phyloP scores from a whole-genome alignment of 192 early-diverging fungal species.

The Rhizophagus clarus region DNA sequence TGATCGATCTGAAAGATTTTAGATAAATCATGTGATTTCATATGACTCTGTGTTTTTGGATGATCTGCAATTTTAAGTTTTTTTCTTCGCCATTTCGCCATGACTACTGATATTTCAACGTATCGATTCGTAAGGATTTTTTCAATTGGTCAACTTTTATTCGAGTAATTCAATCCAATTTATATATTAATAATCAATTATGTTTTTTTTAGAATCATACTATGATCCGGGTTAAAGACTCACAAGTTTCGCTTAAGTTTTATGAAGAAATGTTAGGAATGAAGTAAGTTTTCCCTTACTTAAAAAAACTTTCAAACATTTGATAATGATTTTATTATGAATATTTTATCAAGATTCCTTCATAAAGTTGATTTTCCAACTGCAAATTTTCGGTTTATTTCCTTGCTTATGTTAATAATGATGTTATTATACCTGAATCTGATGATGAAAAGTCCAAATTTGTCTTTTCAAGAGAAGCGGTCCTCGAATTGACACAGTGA shows the following conservation, averaged over 20 bases:
- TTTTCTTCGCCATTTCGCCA: background rate
- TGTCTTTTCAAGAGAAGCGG: conserved; percentile 65
- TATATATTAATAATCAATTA: background rate
- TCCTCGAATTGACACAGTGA: conserved; percentile 84
- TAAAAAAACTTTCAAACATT: too few species aligned
- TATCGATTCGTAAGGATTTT: conserved; percentile 10
- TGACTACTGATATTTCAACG: conserved; percentile 27
- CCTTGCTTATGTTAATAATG: conserved; percentile 61
- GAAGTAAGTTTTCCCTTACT: conserved; percentile 52
- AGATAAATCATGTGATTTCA: background rate
- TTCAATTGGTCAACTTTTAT: background rate
- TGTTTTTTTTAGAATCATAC: conserved; percentile 68
- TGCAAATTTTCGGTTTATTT: conserved; percentile 73
- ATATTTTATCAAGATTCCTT: conserved; percentile 28
- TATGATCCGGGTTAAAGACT: conserved; percentile 86
- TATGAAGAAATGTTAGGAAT: conserved; percentile 79
- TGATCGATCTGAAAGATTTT: background rate
- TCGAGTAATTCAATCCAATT: background rate
- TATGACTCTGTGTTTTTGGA: background rate
- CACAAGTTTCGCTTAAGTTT: conserved; percentile 71
- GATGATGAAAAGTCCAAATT: conserved; percentile 50
- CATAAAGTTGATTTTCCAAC: conserved; percentile 39
- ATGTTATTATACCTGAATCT: conserved; percentile 50
- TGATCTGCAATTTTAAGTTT: background rate
- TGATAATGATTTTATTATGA: too few species aligned